phyloP scores from a whole-genome alignment of 1,139 yeast genomes.

The Pichia sp. region DNA sequence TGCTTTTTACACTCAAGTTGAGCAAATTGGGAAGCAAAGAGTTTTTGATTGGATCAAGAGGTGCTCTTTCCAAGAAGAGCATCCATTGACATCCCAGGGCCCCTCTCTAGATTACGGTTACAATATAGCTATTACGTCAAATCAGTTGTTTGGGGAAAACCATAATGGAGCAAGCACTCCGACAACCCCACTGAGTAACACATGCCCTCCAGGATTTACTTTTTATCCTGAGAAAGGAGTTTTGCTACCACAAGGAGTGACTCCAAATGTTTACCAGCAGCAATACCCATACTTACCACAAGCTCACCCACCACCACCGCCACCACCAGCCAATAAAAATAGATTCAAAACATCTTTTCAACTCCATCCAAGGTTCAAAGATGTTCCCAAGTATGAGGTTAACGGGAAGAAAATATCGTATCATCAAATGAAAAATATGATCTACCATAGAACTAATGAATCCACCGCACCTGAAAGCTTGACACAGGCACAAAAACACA shows the following conservation, averaged over 20 bases:
- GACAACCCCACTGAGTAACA: conserved; percentile 7
- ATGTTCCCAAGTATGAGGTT: conserved; percentile 9
- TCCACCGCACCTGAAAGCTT: conserved; percentile 10
- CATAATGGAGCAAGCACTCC: conserved; percentile 6
- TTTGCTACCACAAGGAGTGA: conserved; percentile 4
- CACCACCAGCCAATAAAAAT: not conserved
- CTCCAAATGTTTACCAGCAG: not conserved
- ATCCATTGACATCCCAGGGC: not conserved
- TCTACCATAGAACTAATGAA: conserved; percentile 13
- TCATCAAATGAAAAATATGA: conserved; percentile 12
- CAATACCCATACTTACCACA: not conserved
- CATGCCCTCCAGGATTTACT: conserved; percentile 4
- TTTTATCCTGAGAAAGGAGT: conserved; percentile 5
- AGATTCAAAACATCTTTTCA: not conserved
- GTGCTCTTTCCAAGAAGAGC: not conserved
- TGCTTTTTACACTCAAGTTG: conserved; percentile 18
- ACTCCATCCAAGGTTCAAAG: conserved; percentile 13
- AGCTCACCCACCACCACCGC: not conserved
- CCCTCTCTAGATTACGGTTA: not conserved
- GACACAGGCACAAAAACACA: conserved; percentile 14
- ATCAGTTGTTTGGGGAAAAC: not conserved
- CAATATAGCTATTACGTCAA: not conserved
- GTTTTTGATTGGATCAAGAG: conserved; percentile 19
- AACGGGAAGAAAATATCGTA: conserved; percentile 12
- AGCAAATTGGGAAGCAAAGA: conserved; percentile 10